phyloP scores from a whole-genome alignment of 179 eudicot species.

The Pouteria campechiana region DNA sequence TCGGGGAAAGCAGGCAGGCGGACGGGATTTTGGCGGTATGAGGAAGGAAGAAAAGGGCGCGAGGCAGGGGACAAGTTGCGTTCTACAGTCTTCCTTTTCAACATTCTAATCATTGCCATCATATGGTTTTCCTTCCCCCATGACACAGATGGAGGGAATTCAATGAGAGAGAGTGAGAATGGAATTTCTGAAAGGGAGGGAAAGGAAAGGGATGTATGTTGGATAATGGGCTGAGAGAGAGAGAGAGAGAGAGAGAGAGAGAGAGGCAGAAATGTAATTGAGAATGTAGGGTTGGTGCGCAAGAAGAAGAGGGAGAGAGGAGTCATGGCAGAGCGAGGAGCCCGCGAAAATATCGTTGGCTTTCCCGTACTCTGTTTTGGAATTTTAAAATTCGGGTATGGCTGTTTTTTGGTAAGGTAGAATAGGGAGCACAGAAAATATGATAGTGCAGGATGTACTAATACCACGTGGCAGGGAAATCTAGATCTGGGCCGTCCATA shows the following conservation, averaged over 20 bases:
- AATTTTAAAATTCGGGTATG: too few relatives aligned
- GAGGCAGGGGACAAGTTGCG: not conserved
- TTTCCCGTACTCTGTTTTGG: too few relatives aligned
- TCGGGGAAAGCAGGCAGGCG: slow-evolving; percentile 10
- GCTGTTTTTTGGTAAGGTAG: too few relatives aligned
- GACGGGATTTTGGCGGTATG: slow-evolving; percentile 1
- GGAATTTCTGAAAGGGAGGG: not conserved
- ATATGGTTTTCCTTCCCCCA: not conserved
- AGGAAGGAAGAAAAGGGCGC: too few relatives aligned
- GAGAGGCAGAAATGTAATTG: not conserved
- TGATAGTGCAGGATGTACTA: too few relatives aligned
- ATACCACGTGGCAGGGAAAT: too few relatives aligned
- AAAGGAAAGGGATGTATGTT: not conserved
- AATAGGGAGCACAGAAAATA: too few relatives aligned
- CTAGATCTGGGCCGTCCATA: too few relatives aligned
- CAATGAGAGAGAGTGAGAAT: not conserved
- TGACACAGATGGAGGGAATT: not conserved
- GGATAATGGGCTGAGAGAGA: not conserved
- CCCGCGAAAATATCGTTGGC: too few relatives aligned
- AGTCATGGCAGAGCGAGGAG: too few relatives aligned
- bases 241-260: not conserved
- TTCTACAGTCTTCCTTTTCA: not conserved
- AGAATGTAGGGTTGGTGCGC: too few relatives aligned
- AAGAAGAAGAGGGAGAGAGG: too few relatives aligned
- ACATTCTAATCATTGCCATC: not conserved